Evolutionary conservation across 73 alveolate species (phyloP).

Genomic region (Paramecium biaurelia): DNA sequence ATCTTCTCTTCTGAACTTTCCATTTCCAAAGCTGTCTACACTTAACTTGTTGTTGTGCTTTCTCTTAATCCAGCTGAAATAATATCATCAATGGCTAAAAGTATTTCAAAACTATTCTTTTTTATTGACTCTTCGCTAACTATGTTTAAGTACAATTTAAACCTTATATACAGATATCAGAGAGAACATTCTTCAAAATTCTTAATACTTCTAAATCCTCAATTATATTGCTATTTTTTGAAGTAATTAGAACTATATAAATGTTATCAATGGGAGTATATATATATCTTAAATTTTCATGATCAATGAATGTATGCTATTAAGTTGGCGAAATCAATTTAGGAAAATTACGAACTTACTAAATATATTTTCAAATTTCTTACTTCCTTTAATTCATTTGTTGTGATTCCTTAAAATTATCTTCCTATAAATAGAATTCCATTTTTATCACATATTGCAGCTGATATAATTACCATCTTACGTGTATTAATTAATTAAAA

Average conservation of each 20-base stretch:
- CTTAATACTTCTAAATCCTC: conserved; percentile 95
- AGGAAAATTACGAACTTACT: conserved; percentile 65
- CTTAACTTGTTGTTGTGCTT: conserved; percentile 86
- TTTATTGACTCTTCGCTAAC: conserved; percentile 79
- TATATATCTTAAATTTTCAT: conserved; percentile 89
- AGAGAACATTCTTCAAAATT: conserved; percentile 75
- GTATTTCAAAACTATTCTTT: conserved; percentile 91
- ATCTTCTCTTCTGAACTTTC: conserved; percentile 95
- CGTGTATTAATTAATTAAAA: background rate
- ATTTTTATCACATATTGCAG: conserved; percentile 81
- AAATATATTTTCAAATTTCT: background rate
- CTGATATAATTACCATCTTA: conserved; percentile 93
- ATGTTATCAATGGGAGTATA: conserved; percentile 92
- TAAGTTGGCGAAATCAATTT: conserved; percentile 67
- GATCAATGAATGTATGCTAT: conserved; percentile 93
- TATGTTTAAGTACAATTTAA: background rate
- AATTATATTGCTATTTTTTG: conserved; percentile 89
- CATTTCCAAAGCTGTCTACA: conserved; percentile 92
- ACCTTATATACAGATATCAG: conserved; percentile 71
- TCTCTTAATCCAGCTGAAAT: conserved; percentile 93
- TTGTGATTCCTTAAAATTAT: conserved; percentile 86
- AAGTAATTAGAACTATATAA: conserved; percentile 88
- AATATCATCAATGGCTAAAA: conserved; percentile 95
- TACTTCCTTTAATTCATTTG: conserved; percentile 87
- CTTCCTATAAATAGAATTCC: conserved; percentile 92